phyloP scores from a whole-genome alignment of 345 rosid genomes.

The Mangifera indica region DNA sequence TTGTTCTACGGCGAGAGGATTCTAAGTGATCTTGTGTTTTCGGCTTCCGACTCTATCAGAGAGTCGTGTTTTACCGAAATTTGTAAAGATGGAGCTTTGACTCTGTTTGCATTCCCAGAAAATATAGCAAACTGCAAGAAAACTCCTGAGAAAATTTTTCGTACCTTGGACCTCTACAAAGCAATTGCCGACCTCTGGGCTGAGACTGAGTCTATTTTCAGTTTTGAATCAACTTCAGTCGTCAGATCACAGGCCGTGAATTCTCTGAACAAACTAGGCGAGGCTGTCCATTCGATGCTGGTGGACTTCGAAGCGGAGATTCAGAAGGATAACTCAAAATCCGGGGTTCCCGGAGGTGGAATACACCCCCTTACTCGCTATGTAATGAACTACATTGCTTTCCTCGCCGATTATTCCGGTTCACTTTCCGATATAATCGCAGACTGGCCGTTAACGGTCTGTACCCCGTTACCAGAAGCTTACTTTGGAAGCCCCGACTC shows the following conservation, averaged over 20 bases:
- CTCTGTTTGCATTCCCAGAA: slow-evolving; percentile 65
- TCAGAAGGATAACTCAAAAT: slow-evolving; percentile 52
- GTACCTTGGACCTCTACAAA: slow-evolving; percentile 62
- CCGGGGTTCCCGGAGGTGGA: slow-evolving; percentile 59
- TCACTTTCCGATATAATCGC: slow-evolving; percentile 51
- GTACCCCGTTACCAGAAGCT: slow-evolving; percentile 44
- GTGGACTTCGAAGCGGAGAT: slow-evolving; percentile 62
- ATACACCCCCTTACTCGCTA: slow-evolving; percentile 77
- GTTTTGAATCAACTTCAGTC: slow-evolving; percentile 38
- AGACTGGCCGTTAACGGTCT: slow-evolving; percentile 44
- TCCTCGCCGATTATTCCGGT: slow-evolving; percentile 63
- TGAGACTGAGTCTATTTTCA: slow-evolving; percentile 52
- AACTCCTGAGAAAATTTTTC: slow-evolving; percentile 72
- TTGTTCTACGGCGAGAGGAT: slow-evolving; percentile 68
- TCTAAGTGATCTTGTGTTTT: slow-evolving; percentile 67
- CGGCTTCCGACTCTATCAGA: slow-evolving; percentile 38
- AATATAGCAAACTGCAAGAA: slow-evolving; percentile 59
- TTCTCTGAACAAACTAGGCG: slow-evolving; percentile 49
- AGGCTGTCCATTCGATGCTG: slow-evolving; percentile 43
- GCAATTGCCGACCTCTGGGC: slow-evolving; percentile 45
- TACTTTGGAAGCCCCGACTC: slow-evolving; percentile 33
- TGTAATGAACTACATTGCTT: slow-evolving; percentile 72
- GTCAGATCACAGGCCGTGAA: slow-evolving; percentile 42
- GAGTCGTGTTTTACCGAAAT: slow-evolving; percentile 63
- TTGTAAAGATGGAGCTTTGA: slow-evolving; percentile 48